Evolutionary conservation across 2,329 filamentous ascomycete species (phyloP).

Genomic region (Trichoderma breve): DNA sequence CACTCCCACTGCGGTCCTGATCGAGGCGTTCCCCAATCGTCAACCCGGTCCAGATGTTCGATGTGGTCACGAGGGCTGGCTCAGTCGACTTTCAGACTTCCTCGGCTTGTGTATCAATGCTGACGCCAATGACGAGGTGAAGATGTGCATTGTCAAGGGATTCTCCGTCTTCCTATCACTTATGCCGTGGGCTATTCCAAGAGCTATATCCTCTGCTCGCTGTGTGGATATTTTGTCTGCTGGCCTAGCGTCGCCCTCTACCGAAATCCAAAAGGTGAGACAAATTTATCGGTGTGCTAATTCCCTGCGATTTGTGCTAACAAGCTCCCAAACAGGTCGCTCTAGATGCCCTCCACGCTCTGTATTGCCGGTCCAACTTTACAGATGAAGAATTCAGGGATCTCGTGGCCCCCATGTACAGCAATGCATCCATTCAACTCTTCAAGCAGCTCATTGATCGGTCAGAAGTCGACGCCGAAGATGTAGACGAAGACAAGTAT

Average conservation of each 20-base stretch:
- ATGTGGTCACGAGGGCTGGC: conserved; percentile 81
- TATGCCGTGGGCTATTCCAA: conserved; percentile 84
- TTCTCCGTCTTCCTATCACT: conserved; percentile 75
- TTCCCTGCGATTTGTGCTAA: conserved; percentile 23
- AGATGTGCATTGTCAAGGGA: conserved; percentile 70
- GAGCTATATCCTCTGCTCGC: conserved; percentile 69
- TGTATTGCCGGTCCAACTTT: conserved; percentile 74
- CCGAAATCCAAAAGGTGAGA: conserved; percentile 68
- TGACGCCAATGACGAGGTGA: conserved; percentile 63
- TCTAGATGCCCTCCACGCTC: conserved; percentile 77
- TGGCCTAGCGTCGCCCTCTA: conserved; percentile 66
- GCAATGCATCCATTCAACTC: conserved; percentile 66
- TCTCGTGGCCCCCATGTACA: conserved; percentile 77
- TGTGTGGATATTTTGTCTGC: conserved; percentile 70
- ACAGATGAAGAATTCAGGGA: conserved; percentile 74
- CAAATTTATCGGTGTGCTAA: not conserved
- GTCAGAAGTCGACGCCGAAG: conserved; percentile 74
- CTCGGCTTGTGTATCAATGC: conserved; percentile 70
- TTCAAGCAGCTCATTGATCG: conserved; percentile 74
- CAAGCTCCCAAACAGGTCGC: conserved; percentile 55
- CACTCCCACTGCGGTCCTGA: conserved; percentile 72
- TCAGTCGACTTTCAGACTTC: conserved; percentile 71
- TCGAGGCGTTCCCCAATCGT: conserved; percentile 72
- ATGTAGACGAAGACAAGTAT: conserved; percentile 90
- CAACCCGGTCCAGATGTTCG: conserved; percentile 68